Evolutionary conservation across 2,329 filamentous ascomycete genomes (phyloP).

Genomic region (Xylaria sp.): DNA sequence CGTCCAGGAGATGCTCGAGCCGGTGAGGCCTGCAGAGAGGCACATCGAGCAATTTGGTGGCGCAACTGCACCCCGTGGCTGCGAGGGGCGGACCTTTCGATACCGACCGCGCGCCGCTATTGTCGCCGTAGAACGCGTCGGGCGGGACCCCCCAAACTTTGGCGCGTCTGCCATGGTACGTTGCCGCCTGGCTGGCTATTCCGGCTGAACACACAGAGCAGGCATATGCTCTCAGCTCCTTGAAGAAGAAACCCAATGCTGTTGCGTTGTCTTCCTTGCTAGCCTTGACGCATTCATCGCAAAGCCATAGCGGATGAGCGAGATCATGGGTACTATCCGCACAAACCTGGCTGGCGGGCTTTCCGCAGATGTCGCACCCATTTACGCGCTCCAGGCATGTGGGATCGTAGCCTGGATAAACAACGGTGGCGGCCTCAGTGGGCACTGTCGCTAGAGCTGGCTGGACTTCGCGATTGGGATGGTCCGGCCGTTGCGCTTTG

Average conservation of each 20-base stretch:
- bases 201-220: conserved; percentile 41
- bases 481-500: background rate
- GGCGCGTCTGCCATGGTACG: conserved; percentile 23
- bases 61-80: conserved; percentile 48
- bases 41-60: conserved; percentile 41
- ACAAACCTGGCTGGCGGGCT: conserved; percentile 14
- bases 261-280: conserved; percentile 31
- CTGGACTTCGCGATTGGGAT: background rate
- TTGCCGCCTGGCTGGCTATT: background rate
- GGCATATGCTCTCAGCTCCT: conserved; percentile 37
- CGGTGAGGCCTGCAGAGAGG: conserved; percentile 47
- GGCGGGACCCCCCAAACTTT: conserved; percentile 39
- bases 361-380: background rate
- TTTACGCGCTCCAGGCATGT: too few relatives aligned
- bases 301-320: conserved; percentile 20
- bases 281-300: conserved; percentile 37
- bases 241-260: conserved; percentile 16
- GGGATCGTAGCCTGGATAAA: too few relatives aligned
- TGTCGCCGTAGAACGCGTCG: background rate
- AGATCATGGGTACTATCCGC: conserved; percentile 27
- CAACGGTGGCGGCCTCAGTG: background rate
- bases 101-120: background rate
- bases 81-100: background rate
- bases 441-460: background rate
- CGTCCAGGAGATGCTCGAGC: conserved; percentile 34